Conservation (phyloP, 352 stramenopile genomes). For the Pythium folliculosum region DNA sequence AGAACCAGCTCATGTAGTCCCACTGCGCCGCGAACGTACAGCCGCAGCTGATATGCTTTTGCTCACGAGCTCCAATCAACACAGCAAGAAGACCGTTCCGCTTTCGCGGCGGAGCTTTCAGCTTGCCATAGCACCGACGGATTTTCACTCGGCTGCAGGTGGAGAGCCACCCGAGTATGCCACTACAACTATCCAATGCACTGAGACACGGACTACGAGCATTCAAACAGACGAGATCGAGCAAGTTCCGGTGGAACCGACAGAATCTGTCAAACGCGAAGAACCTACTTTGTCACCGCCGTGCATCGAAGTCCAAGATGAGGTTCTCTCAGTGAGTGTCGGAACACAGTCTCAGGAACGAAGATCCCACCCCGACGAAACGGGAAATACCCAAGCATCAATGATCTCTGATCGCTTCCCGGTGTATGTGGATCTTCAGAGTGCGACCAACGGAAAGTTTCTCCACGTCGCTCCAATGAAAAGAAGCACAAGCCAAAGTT, state of each 20-base stretch:
- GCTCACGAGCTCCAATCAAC: background rate
- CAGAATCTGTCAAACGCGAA: background rate
- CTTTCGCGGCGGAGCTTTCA: constrained; percentile 14
- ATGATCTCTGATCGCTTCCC: constrained; percentile 20
- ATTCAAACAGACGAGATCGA: constrained; percentile 18
- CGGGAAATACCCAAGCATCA: background rate
- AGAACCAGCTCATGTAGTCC: background rate
- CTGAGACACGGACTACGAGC: constrained; percentile 11
- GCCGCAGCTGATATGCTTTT: constrained; percentile 6
- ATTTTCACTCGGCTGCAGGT: background rate
- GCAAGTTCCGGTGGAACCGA: background rate
- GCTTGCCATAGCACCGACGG: constrained; percentile 6
- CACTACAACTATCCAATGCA: constrained; percentile 14
- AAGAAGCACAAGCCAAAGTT: background rate
- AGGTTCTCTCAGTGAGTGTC: background rate
- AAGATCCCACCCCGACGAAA: background rate
- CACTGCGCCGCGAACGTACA: constrained; percentile 11
- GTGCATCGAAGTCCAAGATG: background rate
- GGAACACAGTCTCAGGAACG: background rate
- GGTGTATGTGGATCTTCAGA: constrained; percentile 24
- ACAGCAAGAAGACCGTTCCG: constrained; percentile 3
- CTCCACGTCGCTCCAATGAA: constrained; percentile 15
- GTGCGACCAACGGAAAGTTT: constrained; percentile 5
- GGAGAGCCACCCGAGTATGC: background rate
- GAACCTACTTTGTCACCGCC: background rate